Evolutionary conservation across 2,329 filamentous ascomycete genomes (phyloP).

Genomic region (Stemphylium lycopersici): DNA sequence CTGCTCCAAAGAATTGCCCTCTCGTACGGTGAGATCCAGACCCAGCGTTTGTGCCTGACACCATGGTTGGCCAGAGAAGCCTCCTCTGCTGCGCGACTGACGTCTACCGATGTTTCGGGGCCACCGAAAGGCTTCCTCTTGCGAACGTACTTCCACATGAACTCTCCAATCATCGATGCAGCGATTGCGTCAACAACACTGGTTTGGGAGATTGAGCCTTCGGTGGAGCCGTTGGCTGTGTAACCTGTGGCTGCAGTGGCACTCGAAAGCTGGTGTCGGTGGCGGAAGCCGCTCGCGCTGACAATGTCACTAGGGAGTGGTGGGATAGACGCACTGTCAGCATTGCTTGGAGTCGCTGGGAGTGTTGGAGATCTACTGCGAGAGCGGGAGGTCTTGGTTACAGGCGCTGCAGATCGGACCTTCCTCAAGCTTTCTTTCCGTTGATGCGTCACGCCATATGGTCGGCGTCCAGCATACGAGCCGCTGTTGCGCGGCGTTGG

Average conservation of each 20-base stretch:
- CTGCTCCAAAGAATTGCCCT: conserved; percentile 96
- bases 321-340: conserved; percentile 73
- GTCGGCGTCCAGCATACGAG: conserved; percentile 45
- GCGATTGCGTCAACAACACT: conserved; percentile 95
- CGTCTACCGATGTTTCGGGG: conserved; percentile 59
- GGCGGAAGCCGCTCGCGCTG: conserved; percentile 49
- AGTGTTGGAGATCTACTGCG: conserved; percentile 63
- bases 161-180: conserved; percentile 97
- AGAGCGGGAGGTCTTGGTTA: conserved; percentile 59
- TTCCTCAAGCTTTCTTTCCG: conserved; percentile 74
- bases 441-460: conserved; percentile 46
- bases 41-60: conserved; percentile 91
- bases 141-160: conserved; percentile 92
- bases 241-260: conserved; percentile 65
- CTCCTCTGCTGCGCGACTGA: conserved; percentile 61
- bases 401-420: conserved; percentile 78
- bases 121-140: conserved; percentile 90
- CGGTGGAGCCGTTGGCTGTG: conserved; percentile 62
- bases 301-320: conserved; percentile 77
- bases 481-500: conserved; percentile 66
- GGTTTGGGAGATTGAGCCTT: conserved; percentile 68
- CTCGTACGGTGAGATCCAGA: conserved; percentile 97
- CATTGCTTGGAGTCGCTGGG: conserved; percentile 70
- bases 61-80: conserved; percentile 70
- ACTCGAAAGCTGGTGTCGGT: conserved; percentile 66